Base-by-base conservation (phyloP, 768 basidiomycete genomes). In the Amyloporia xantha region DNA sequence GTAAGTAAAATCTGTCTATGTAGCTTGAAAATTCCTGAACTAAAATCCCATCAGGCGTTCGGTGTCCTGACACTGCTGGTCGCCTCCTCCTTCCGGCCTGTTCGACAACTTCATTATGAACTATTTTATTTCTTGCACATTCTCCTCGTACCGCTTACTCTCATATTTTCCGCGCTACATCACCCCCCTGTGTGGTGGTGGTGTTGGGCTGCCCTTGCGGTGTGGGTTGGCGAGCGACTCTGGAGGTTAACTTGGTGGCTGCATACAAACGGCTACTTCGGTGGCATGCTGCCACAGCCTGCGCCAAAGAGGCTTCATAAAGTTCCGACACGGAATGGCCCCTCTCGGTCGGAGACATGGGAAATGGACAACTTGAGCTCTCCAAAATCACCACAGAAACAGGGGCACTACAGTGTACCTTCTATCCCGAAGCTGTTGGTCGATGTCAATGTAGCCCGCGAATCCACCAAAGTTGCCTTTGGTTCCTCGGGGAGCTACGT, bases 41-140 rank as follows among this genome's bases (percentile, higher is more conserved):
- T n/a, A n/a, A n/a, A n/a, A n/a, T n/a, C n/a, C n/a, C n/a, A n/a
- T 35, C n/a, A 86, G 83, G 81, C 78, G 0, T 86, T 78, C 58
- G 63, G 61, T 4, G 60, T 73, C 20, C 67, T 86, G 51, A 82
- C 78, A 0, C 47, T 79, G 2, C 64, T 86, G 33, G 71, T 78
- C 43, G 47, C 77, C 41, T 56, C 76, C 13, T 83, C 82, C 21
- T 52, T 81, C 11, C 62, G 66, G 12, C 69, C 75, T 3, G 56
- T 86, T 41, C 71, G 84, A 27, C 71, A 68, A 26, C 67, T 66
- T 2, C 75, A 72, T 58, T 84, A 81, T 59, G 79, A 86, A 62
- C 55, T 70, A 4, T 90, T 90, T 68, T 88, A 84, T 57, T 65
- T 75, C 52, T 56, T 75, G 19, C 87, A 90, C 59, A 62, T 89